Base-by-base conservation (phyloP, 1,139 yeast species). In the Yamadazyma oceani region DNA sequence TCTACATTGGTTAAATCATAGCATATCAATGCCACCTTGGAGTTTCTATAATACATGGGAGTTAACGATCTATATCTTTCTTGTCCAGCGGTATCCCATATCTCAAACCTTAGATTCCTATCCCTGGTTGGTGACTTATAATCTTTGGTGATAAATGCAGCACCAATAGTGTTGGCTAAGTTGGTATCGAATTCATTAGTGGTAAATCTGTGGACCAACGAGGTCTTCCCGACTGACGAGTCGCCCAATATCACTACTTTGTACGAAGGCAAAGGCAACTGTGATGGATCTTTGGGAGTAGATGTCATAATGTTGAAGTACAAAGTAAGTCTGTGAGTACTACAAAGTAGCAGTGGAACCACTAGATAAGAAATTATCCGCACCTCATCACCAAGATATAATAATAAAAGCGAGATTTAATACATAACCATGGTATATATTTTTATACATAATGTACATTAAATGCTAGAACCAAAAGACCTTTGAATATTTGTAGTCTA, bases 51-150 rank as follows among this genome's bases (percentile, higher is more conserved):
- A 51, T 72, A 72, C 78, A 72, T 72, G 4, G 78, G 78, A 1
- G 76, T 71, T 29, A 72, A 56, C 9, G 73, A 66, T 42, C 68
- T 57, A 52, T 72, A 72, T 32, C 78, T 49, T 42, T 72, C 78
- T 49, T 72, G 78, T 24, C 78, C 78, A 2, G 77, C 77, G n/a
- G 78, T 72, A 43, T 72, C 78, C 78, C 78, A 72, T 41, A 72
- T 68, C 44, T 72, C 76, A 42, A 69, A 64, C 45, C 66, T 66
- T 32, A 70, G 43, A 17, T 40, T 40, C 29, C 51, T 47, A 14
- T 49, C 48, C 23, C 45, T 28, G 11, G 42, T 39, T 7, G 17
- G 17, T 4, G 65, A 53, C 2, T 46, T 32, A 40, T 54, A 55
- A 30, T 58, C 58, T 46, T 69, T 70, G 9, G 75, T 70, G 35